A percentile compares a stretch with the other conserved stretches of the same genome.
Evolutionary conservation across 2,329 filamentous ascomycete species (phyloP).

Genomic region (Diaporthe sp.): DNA sequence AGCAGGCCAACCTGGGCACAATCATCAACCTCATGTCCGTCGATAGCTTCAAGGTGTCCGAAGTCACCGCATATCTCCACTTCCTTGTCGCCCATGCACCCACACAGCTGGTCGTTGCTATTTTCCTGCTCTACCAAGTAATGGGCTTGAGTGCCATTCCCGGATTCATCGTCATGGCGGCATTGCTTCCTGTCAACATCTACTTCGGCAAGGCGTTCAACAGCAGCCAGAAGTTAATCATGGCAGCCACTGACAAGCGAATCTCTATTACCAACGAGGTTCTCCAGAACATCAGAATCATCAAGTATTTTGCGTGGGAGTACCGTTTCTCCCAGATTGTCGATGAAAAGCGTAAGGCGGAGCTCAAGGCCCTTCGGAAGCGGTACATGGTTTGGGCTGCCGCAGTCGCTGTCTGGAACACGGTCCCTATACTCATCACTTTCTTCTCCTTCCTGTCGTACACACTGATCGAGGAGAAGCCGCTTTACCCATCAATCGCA

Average conservation of each 20-base stretch:
- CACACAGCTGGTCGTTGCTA: slow-evolving; percentile 85
- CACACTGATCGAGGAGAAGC: slow-evolving; percentile 90
- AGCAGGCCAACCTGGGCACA: slow-evolving; percentile 93
- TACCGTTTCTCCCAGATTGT: slow-evolving; percentile 88
- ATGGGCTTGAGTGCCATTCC: slow-evolving; percentile 95
- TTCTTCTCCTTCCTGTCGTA: slow-evolving; percentile 97
- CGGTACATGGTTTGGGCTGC: slow-evolving; percentile 93
- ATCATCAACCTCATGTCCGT: slow-evolving; percentile 99
- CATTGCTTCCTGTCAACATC: slow-evolving; percentile 92
- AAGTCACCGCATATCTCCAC: slow-evolving; percentile 94
- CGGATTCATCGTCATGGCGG: slow-evolving; percentile 89
- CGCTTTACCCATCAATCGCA: slow-evolving; percentile 89
- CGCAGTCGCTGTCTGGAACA: slow-evolving; percentile 96
- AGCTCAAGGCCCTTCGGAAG: slow-evolving; percentile 83
- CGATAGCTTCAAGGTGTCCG: slow-evolving; percentile 98
- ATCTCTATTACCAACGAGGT: slow-evolving; percentile 98
- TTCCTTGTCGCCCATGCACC: slow-evolving; percentile 95
- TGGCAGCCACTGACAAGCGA: slow-evolving; percentile 93
- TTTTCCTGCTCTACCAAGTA: slow-evolving; percentile 87
- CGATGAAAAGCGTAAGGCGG: slow-evolving; percentile 86
- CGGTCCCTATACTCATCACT: slow-evolving; percentile 93
- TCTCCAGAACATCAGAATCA: slow-evolving; percentile 96
- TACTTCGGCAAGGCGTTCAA: slow-evolving; percentile 88
- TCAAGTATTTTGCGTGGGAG: slow-evolving; percentile 99
- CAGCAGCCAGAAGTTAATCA: slow-evolving; percentile 88